Base-by-base conservation (phyloP, 2,329 filamentous ascomycete genomes). In the Xylaria sp. region DNA sequence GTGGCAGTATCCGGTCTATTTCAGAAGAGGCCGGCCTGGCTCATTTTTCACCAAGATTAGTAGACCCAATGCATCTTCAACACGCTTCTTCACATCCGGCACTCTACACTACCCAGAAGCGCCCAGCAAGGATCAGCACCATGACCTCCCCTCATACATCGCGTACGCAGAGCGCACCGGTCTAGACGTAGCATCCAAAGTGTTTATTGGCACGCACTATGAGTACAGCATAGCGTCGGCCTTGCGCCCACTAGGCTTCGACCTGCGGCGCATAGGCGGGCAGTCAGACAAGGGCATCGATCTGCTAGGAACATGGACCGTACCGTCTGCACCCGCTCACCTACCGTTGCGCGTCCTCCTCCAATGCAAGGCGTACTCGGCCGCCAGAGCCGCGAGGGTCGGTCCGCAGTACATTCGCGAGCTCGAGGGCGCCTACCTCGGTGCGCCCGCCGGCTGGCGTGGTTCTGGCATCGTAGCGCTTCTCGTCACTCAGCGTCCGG, bases 341-440 rank as follows among this genome's bases (percentile, higher is more conserved):
- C 37, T 61, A 1, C 65, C 79, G 0, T 69, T 87, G 35, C 80
- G 78, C 50, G 79, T 85, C 6, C 70, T 87, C 14, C 63, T 85
- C 1, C 91, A 94, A 74, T 94, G 92, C 81, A 95, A 94, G 75
- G 85, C 83, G 6, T 57, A 63, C 28, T 57, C 65, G 0, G 79
- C 84, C 14, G 73, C 79, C 17, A 77, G 79, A 60, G 79, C 80
- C 47, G 66, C 72, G 17, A 59, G 19, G 19, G 58, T 81, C 12
- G 81, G 85, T 0, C 91, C 91, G 0, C 78, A 82, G 33, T 79
- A 87, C 49, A 78, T 92, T 8, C 85, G 91, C n/a, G 91, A 94
- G 77, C 82, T 94, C 2, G 91, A 92, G 72, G 94, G 94, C 3
- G 87, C 92, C 0, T 90, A 95, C 71, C 82, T 83, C 1, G 88